phyloP scores from a whole-genome alignment of 164 flowering plant species.

The Aristolochia contorta region DNA sequence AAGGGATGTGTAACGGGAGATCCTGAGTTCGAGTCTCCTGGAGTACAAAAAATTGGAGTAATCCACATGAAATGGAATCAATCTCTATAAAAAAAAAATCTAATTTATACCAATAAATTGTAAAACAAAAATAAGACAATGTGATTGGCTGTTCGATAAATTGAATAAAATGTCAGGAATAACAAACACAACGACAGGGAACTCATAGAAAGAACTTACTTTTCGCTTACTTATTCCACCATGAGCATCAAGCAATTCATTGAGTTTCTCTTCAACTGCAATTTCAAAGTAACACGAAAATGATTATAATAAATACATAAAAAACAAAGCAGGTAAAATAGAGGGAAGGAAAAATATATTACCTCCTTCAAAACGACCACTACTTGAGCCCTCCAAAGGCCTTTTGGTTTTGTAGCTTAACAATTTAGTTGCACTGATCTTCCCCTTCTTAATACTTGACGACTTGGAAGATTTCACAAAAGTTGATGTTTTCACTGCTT shows the following conservation, averaged over 20 bases:
- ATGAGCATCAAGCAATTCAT: slow-evolving; percentile 68
- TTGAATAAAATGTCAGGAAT: background rate
- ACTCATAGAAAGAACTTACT: slow-evolving; percentile 36
- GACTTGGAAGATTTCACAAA: slow-evolving; percentile 30
- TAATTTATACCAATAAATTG: no score
- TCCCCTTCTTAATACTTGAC: slow-evolving; percentile 48
- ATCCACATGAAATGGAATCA: no score
- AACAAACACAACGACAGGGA: background rate
- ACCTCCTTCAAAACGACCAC: slow-evolving; percentile 70
- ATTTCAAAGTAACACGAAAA: slow-evolving; percentile 1
- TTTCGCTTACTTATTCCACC: slow-evolving; percentile 89
- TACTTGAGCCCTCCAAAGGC: slow-evolving; percentile 27
- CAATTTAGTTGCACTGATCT: slow-evolving; percentile 16
- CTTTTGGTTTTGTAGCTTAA: slow-evolving; percentile 42
- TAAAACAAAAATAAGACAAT: background rate
- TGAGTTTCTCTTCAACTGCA: slow-evolving; percentile 82
- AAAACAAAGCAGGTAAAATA: background rate
- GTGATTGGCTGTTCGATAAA: background rate
- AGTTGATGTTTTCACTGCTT: slow-evolving; percentile 22
- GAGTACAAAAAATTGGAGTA: no score
- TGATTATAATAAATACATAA: background rate
- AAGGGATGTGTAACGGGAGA: no score
- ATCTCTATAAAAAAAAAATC: no score
- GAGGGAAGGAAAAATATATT: slow-evolving; percentile 2
- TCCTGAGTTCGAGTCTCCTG: no score